Evolutionary conservation across 2,329 filamentous ascomycete species (phyloP).

Genomic region (Botryotinia narcissicola): DNA sequence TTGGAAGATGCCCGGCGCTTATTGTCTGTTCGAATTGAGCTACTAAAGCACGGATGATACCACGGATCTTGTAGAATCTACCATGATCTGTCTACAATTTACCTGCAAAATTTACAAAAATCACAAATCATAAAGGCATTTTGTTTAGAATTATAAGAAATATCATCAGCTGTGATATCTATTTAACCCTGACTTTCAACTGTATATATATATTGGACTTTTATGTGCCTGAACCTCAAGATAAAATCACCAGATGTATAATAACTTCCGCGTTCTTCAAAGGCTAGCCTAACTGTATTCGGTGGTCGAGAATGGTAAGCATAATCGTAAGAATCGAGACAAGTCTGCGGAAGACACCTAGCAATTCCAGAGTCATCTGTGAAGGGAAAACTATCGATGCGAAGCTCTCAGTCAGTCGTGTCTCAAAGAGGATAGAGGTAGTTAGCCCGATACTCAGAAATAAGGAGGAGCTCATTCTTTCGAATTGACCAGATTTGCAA

Average conservation of each 20-base stretch:
- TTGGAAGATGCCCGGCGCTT: not conserved
- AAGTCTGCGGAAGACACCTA: not conserved
- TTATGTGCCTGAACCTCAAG: not conserved
- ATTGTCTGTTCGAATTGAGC: not conserved
- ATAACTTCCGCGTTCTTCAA: not conserved
- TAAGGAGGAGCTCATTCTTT: not conserved
- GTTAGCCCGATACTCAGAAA: not conserved
- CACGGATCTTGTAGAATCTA: not conserved
- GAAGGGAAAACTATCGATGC: not conserved
- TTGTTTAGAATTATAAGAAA: not conserved
- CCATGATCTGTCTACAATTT: not conserved
- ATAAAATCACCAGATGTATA: not conserved
- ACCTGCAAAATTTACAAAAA: no score
- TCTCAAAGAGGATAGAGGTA: not conserved
- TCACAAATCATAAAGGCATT: not conserved
- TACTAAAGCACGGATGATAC: not conserved
- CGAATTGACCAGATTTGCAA: not conserved
- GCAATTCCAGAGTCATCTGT: not conserved
- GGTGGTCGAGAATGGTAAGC: not conserved
- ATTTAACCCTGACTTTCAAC: not conserved
- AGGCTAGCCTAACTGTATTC: not conserved
- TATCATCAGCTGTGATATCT: not conserved
- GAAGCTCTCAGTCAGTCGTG: not conserved
- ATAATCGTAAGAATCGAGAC: not conserved
- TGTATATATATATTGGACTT: not conserved